Evolutionary conservation across 495 filamentous ascomycete genomes (phyloP), one percentile per base, ranked within the genome.

Genomic region (Rhizodiscina lignyota): DNA sequence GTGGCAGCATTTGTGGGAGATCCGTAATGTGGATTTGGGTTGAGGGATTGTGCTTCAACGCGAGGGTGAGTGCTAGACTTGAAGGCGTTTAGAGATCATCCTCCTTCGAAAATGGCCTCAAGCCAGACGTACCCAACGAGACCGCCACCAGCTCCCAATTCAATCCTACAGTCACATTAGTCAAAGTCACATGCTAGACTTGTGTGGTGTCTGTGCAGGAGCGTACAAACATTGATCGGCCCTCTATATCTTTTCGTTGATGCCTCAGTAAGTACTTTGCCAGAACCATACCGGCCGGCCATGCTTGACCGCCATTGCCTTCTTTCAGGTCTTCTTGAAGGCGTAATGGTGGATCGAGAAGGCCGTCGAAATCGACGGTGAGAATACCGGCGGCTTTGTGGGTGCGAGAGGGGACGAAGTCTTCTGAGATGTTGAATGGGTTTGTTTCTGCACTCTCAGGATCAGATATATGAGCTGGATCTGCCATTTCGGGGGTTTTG

Each of bases 231-330:
- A 94, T 85, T 49, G 70, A 67, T 40, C 76, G 73, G 17, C 66
- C 61, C 36, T 56, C 51, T 41, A 94, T 45, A 32, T 66, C 56
- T 18, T 66, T 59, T 39, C 59, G 52, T 44, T 80, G 78, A 41
- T 71, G 72, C 33, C 71, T 64, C 23, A 97, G 61, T 59, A 94
- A 62, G 50, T 94, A 91, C 51, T 76, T 82, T 6, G 77, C 70
- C 18, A 97, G 58, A 2, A 85, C 73, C 72, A 85, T 79, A 6
- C 89, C 89, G 1, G 89, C 89, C 0, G 86, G 89, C 89, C 89
- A 96, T 11, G 91, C 61, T 50, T 84, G 77, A 1, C 89, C 89
- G 12, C 89, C 89, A 53, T 87, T 94, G 45, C 87, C 87, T 46
- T 81, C 69, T 35, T 64, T 69, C 11, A 92, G 64, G 48, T 96